phyloP scores from a whole-genome alignment of 1,284 basidiomycete species.

The Naganishia sp. region DNA sequence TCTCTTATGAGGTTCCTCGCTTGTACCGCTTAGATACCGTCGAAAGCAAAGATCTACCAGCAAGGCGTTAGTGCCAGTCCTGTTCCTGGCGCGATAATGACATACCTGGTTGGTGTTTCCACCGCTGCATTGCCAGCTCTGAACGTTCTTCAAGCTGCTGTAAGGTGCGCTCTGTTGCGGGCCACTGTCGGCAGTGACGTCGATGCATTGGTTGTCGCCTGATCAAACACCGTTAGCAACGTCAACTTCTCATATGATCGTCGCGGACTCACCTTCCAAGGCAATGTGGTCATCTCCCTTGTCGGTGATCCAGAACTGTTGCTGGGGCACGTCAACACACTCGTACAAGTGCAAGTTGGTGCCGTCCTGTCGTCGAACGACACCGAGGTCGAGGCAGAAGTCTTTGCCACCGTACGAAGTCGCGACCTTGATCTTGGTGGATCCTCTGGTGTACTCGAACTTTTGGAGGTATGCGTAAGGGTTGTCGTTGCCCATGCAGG shows the following conservation, averaged over 20 bases:
- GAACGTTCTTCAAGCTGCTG: slow-evolving; percentile 25
- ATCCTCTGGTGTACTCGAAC: slow-evolving; percentile 21
- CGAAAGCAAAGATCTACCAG: neutral
- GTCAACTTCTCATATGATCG: neutral
- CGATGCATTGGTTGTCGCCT: slow-evolving; percentile 29
- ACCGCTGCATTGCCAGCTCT: slow-evolving; percentile 29
- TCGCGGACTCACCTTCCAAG: slow-evolving; percentile 6
- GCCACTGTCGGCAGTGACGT: slow-evolving; percentile 19
- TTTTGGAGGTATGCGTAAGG: slow-evolving; percentile 20
- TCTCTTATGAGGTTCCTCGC: too few species aligned
- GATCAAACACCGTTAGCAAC: neutral
- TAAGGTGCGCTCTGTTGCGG: slow-evolving; percentile 14
- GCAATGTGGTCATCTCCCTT: slow-evolving; percentile 26
- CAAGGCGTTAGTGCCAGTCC: neutral
- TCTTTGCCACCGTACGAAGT: slow-evolving; percentile 8
- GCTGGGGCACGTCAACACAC: slow-evolving; percentile 24
- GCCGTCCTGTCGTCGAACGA: slow-evolving; percentile 22
- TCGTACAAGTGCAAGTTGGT: slow-evolving; percentile 28
- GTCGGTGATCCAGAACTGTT: slow-evolving; percentile 26
- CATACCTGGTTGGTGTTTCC: slow-evolving; percentile 30
- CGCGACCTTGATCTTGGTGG: slow-evolving; percentile 29
- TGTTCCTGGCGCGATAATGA: neutral
- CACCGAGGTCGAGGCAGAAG: slow-evolving; percentile 26
- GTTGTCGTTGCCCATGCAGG: slow-evolving; percentile 14
- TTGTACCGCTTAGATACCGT: neutral